Evolutionary conservation across 768 basidiomycete species (phyloP), one percentile per base, ranked within the genome.

Genomic region (Vararia minispora): DNA sequence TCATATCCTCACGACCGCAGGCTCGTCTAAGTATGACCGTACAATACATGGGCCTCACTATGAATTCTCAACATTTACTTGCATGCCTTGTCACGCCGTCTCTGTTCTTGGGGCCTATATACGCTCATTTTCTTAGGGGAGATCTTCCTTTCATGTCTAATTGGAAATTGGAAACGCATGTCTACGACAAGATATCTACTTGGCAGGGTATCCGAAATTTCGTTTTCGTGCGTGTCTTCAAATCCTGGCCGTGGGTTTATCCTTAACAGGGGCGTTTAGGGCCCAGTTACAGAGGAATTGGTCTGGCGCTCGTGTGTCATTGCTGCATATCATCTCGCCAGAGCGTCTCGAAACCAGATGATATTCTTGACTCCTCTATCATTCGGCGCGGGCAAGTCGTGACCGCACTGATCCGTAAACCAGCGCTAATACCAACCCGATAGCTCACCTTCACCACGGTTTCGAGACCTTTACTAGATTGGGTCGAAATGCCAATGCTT

Each of bases 391-490:
- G 90, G 90, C 88, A 43, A 30, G 79, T 59, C 6, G 35, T n/a
- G n/a, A n/a, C n/a, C n/a, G n/a, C n/a, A n/a, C n/a, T n/a, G n/a
- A n/a, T 10, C 33, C 33, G 20, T 35, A 12, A 12, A 26, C 14
- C 8, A 14, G 2, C 10, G 6, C 28, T 47, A 27, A 43, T 40
- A 33, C 39, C 25, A 28, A 40, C 14, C 35, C 32, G 32, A 32
- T 47, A 90, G 94, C 95, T 2, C 95, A 99, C 53, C 60, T 78
- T 1, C 95, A 99, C 51, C 95, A 98, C 50, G 89, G 80, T 11
- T 86, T 77, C 72, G 95, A 98, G 42, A 72, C 66, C 0, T 99
- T 75, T 55, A 74, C 78, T 42, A 73, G 72, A 11, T 72, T 74
- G 41, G 94, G 94, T 1, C 62, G 79, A 23, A 88, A 71, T 1